Evolutionary conservation across 2,329 filamentous ascomycete species (phyloP).

Genomic region (Dactylellina leptospora): DNA sequence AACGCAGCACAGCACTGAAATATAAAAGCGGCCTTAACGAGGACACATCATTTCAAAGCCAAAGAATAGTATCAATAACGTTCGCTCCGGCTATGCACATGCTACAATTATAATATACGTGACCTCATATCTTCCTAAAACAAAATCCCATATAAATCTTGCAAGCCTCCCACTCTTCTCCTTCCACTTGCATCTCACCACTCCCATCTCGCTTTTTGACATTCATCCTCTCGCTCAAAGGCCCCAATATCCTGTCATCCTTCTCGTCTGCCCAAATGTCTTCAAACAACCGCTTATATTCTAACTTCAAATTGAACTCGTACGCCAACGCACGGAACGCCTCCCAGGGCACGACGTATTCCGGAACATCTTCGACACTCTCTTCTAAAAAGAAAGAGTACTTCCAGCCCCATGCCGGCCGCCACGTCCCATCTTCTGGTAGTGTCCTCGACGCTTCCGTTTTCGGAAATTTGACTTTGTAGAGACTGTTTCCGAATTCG

Average conservation of each 20-base stretch:
- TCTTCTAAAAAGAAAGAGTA: conserved; percentile 97
- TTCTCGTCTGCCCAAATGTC: conserved; percentile 94
- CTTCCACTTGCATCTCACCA: conserved; percentile 73
- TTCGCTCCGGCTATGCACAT: too few species aligned
- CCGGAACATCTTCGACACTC: conserved; percentile 92
- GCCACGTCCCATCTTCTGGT: conserved; percentile 86
- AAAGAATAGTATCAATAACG: too few species aligned
- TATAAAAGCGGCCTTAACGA: neutral
- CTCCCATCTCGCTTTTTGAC: conserved; percentile 71
- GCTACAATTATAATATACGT: conserved; percentile 1
- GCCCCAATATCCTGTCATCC: conserved; percentile 80
- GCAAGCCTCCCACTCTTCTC: conserved; percentile 86
- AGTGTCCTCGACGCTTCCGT: conserved; percentile 66
- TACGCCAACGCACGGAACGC: conserved; percentile 94
- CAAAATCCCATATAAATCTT: conserved; percentile 53
- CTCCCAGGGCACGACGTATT: conserved; percentile 98
- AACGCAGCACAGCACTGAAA: conserved; percentile 21
- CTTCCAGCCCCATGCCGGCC: conserved; percentile 95
- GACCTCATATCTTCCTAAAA: conserved; percentile 48
- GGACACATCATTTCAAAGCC: too few species aligned
- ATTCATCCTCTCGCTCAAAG: conserved; percentile 93
- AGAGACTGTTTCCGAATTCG: conserved; percentile 93
- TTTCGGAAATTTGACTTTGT: conserved; percentile 84
- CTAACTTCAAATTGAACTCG: conserved; percentile 93
- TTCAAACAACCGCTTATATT: conserved; percentile 88